phyloP scores from a whole-genome alignment of 176 grass and related monocot genomes.

The Musa itinerans region DNA sequence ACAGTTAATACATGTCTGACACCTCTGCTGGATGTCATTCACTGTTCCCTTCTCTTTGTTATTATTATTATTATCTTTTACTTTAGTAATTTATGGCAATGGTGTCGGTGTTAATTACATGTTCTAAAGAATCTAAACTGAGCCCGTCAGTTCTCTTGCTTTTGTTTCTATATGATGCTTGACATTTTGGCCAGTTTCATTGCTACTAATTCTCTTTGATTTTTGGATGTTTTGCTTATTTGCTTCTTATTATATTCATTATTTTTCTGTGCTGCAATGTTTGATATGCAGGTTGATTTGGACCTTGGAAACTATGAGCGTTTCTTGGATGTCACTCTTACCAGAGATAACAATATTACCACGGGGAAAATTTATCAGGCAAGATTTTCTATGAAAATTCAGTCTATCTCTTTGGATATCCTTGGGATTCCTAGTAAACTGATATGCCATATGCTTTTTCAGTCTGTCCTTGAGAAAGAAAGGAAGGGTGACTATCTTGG shows the following conservation, averaged over 20 bases:
- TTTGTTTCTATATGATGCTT: no score
- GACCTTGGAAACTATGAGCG: conserved; percentile 96
- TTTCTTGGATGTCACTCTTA: conserved; percentile 88
- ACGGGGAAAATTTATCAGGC: conserved; percentile 98
- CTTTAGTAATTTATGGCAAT: no score
- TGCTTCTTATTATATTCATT: neutral
- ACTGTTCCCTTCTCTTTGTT: no score
- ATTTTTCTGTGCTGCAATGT: neutral
- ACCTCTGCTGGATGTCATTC: no score
- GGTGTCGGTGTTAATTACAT: no score
- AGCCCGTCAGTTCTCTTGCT: no score
- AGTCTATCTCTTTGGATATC: neutral
- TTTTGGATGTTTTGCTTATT: neutral
- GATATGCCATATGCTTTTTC: conserved; percentile 21
- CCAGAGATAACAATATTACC: conserved; percentile 86
- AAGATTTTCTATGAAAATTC: neutral
- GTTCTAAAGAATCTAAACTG: no score
- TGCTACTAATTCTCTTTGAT: neutral
- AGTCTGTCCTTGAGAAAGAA: conserved; percentile 98
- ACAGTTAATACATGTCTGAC: no score
- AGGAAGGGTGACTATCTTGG: conserved; percentile 86
- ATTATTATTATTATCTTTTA: no score
- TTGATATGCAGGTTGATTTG: conserved; percentile 63
- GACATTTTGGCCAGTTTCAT: neutral
- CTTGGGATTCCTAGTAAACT: neutral